Evolutionary conservation across 306 rosid genomes (phyloP), one percentile per base, ranked within the genome.

Genomic region (Carpinus fangiana): DNA sequence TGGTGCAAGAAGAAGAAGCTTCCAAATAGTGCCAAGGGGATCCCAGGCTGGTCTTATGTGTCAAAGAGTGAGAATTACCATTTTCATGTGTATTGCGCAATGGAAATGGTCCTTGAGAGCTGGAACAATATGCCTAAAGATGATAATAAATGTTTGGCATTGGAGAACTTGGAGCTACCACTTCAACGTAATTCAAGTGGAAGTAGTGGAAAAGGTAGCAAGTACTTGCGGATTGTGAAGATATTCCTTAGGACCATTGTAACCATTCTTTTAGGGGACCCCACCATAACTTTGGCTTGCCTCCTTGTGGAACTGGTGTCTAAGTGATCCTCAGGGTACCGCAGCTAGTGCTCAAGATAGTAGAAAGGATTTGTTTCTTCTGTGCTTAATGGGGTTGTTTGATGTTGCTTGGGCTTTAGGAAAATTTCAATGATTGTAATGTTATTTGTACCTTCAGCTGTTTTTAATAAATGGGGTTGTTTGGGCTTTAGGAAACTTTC

Each of bases 11-110:
- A 74, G 36, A 67, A 21, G 46, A 65, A 46, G 78, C 43, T 46
- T 36, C n/a, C 50, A 10, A 21, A 34, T 36, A 4, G 61, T 34
- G 18, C 8, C 0, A 1, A 18, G 14, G 38, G 36, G 0, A 16
- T 23, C 9, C 59, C 26, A 45, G 79, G 83, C 4, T 80, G 83
- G 83, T 80, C 83, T 4, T 80, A 80, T 28, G 54, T 74, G 9
- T 73, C 83, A 9, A 16, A 45, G 62, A 53, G 75, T 26, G 20
- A 45, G 1, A 1, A 54, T 38, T 74, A 67, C 54, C 74, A 66
- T 55, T 23, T 80, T 62, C 75, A 80, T 34, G 83, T 80, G 41
- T 28, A 52, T 50, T 80, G 84, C 68, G 48, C 20, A 2, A 73
- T n/a, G 4, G 48, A 73, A 64, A 21, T 64, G 78, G 20, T 56